Conservation (phyloP, 768 basidiomycete genomes). For the Rhodotorula diobovata region DNA sequence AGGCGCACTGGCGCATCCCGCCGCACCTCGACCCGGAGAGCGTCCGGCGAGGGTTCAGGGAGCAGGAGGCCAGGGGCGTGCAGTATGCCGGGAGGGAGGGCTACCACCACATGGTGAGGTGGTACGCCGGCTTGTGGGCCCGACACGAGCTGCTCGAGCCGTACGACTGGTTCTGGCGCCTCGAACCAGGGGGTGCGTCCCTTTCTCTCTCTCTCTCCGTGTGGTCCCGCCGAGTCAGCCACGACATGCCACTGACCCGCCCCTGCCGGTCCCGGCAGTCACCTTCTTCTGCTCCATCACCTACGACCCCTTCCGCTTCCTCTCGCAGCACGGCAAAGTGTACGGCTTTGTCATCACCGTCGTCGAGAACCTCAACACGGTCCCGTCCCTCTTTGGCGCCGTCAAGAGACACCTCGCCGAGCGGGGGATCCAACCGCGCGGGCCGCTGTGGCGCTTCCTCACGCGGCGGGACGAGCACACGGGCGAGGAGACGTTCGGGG, state of each 20-base stretch:
- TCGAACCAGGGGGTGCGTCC: constrained; percentile 26
- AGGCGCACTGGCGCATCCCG: constrained; percentile 29
- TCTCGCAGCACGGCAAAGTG: constrained; percentile 17
- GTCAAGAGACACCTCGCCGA: background rate
- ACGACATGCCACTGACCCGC: no score
- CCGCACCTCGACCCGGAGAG: constrained; percentile 5
- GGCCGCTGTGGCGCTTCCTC: constrained; percentile 19
- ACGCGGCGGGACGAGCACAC: background rate
- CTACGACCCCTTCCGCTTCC: constrained; percentile 36
- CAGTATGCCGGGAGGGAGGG: constrained; percentile 36
- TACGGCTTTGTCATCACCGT: constrained; percentile 35
- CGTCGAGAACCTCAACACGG: constrained; percentile 29
- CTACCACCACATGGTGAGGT: constrained; percentile 36
- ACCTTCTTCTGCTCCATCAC: constrained; percentile 26
- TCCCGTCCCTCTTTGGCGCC: constrained; percentile 17
- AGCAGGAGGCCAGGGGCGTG: constrained; percentile 20
- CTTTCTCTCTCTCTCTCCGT: no score
- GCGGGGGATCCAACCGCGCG: background rate
- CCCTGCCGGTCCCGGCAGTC: background rate
- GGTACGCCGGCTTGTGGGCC: constrained; percentile 29
- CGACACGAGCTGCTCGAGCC: constrained; percentile 2
- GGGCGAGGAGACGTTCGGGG: constrained; percentile 1
- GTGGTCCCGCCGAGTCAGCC: no score
- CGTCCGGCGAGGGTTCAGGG: constrained; percentile 13
- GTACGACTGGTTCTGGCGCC: constrained; percentile 30